Percentiles rank a stretch among this genome's conserved stretches.
Conservation (phyloP, 1,284 basidiomycete species). For the Tremellales sp. region DNA sequence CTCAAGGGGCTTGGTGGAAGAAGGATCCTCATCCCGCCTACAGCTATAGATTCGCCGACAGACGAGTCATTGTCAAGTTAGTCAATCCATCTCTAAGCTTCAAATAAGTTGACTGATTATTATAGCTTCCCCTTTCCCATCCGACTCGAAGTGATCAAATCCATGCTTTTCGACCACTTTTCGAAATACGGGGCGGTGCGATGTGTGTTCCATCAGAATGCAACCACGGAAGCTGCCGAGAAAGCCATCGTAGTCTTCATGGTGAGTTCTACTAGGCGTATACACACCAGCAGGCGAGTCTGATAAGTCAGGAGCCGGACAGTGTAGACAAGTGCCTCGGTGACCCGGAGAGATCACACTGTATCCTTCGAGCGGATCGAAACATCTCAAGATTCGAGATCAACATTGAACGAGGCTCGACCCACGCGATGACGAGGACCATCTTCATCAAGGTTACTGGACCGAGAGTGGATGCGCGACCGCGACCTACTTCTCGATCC, state of each 20-base stretch:
- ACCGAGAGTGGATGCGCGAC: slow-evolving; percentile 15
- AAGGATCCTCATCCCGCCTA: slow-evolving; percentile 25
- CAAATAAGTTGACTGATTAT: neutral
- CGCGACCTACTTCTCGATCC: neutral
- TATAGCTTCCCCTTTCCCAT: slow-evolving; percentile 27
- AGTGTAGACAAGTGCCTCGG: slow-evolving; percentile 13
- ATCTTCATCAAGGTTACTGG: slow-evolving; percentile 30
- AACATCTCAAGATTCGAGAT: slow-evolving; percentile 11
- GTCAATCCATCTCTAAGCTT: slow-evolving; percentile 3
- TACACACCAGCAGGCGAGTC: too few species aligned
- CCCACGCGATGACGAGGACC: slow-evolving; percentile 4
- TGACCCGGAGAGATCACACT: slow-evolving; percentile 16
- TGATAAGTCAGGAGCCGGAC: slow-evolving; percentile 15
- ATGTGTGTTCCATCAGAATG: slow-evolving; percentile 19
- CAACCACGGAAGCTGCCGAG: slow-evolving; percentile 9
- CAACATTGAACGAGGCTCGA: slow-evolving; percentile 6
- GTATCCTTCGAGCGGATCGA: slow-evolving; percentile 8
- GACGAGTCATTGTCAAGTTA: slow-evolving; percentile 25
- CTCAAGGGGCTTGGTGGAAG: slow-evolving; percentile 18
- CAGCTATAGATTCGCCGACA: slow-evolving; percentile 19
- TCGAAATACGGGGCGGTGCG: slow-evolving; percentile 23
- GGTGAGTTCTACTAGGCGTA: slow-evolving; percentile 15
- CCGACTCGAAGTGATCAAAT: slow-evolving; percentile 7
- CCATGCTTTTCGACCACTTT: slow-evolving; percentile 25
- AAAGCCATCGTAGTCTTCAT: slow-evolving; percentile 30